Evolutionary conservation across 129 eudicot genomes (phyloP).

Genomic region (Tagetes erecta): DNA sequence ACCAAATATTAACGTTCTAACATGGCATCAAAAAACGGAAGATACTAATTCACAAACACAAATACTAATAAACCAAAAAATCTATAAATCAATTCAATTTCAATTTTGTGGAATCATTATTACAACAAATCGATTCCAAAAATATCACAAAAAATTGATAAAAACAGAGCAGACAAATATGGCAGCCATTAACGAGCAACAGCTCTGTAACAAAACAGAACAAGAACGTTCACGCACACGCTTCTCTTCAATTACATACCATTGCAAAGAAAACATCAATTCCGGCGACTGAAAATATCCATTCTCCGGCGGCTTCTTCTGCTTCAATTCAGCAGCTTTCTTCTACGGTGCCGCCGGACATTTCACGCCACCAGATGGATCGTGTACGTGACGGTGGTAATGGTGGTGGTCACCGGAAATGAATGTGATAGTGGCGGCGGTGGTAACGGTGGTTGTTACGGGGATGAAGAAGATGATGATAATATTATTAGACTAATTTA

Average conservation of each 20-base stretch:
- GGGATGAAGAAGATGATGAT: too few relatives aligned
- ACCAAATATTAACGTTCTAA: too few relatives aligned
- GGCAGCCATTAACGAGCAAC: conserved; percentile 11
- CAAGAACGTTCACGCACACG: conserved; percentile 17
- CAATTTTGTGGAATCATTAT: conserved; percentile 17
- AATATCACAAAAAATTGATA: neutral
- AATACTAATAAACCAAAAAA: too few relatives aligned
- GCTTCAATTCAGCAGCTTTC: conserved; percentile 39
- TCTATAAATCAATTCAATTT: too few relatives aligned
- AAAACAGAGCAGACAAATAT: neutral
- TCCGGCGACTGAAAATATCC: conserved; percentile 71
- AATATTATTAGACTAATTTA: too few relatives aligned
- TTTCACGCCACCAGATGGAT: neutral
- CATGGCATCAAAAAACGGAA: too few relatives aligned
- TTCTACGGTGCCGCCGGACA: conserved; percentile 72
- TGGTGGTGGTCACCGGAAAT: too few relatives aligned
- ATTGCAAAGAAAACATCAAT: conserved; percentile 53
- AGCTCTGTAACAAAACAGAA: neutral
- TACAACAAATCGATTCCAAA: conserved; percentile 23
- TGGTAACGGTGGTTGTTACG: too few relatives aligned
- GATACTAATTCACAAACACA: too few relatives aligned
- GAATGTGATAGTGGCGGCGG: too few relatives aligned
- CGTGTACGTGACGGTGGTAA: too few relatives aligned
- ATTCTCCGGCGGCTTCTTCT: conserved; percentile 43
- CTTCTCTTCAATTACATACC: conserved; percentile 37